A percentile compares a stretch with the other conserved stretches of the same genome.
Evolutionary conservation across 1,284 basidiomycete genomes (phyloP).

Genomic region (Leccinum insolens): DNA sequence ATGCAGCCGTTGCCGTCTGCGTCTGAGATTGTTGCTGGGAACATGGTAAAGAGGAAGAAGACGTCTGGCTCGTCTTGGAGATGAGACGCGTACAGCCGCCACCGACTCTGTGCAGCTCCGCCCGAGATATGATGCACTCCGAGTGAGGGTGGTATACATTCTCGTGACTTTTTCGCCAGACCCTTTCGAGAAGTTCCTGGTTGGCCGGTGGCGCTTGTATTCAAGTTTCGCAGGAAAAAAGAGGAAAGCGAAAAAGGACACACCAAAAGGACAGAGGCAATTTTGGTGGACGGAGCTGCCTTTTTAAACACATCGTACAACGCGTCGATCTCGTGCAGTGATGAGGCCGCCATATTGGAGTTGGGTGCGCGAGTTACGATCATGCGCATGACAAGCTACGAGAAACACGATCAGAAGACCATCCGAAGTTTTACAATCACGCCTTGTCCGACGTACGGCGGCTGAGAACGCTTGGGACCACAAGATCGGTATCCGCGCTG

Average conservation of each 20-base stretch:
- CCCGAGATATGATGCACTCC: constrained; percentile 35
- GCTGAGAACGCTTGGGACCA: constrained; percentile 68
- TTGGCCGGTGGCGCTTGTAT: background rate
- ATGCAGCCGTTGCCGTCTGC: constrained; percentile 1
- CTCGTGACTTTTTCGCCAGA: constrained; percentile 57
- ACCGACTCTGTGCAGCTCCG: constrained; percentile 63
- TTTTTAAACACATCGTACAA: constrained; percentile 54
- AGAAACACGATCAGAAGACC: constrained; percentile 4
- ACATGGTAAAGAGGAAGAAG: constrained; percentile 12
- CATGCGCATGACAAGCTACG: constrained; percentile 70
- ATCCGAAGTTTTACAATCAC: background rate
- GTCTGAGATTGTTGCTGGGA: constrained; percentile 5
- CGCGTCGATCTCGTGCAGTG: constrained; percentile 59
- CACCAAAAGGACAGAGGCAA: constrained; percentile 55
- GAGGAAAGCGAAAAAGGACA: constrained; percentile 19
- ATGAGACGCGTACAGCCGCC: constrained; percentile 58
- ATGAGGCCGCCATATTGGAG: constrained; percentile 55
- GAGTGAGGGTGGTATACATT: constrained; percentile 41
- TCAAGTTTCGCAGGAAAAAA: background rate
- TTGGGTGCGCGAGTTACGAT: constrained; percentile 59
- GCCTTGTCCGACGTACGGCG: constrained; percentile 47
- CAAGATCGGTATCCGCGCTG: constrained; percentile 49
- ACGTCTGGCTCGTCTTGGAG: constrained; percentile 22
- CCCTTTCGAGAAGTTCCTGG: constrained; percentile 52
- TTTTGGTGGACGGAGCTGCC: constrained; percentile 47